Evolutionary conservation across 2,329 filamentous ascomycete genomes (phyloP), one percentile per base, ranked within the genome.

Genomic region (Verticillium klebahnii): DNA sequence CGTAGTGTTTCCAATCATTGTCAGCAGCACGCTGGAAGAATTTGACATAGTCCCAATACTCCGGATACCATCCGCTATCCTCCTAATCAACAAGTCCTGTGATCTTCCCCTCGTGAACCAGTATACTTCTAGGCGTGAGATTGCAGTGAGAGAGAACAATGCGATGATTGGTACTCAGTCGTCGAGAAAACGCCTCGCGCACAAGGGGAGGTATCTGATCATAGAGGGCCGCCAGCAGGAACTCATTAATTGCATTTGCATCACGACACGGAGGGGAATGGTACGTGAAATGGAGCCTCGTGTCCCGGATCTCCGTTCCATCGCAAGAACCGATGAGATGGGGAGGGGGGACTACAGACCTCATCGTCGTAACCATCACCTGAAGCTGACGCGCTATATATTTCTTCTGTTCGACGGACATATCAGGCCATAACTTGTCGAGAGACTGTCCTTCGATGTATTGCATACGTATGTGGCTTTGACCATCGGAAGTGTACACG

Each of bases 31-130:
- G 66, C 31, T 69, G 63, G 32, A 71, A 72, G 62, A 74, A 73
- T 36, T 50, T 73, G 55, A 72, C 67, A 57, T 74, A 74, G 54
- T 75, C 73, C 73, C 73, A 82, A 58, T 75, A 77, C n/a, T 72
- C 69, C 1, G 78, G 79, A 66, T 78, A 81, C 78, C 77, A 82
- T 1, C 78, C 79, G 25, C 76, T 71, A 34, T 73, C 71, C 65
- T 82, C 79, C 79, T 79, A 82, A 65, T 82, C 80, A 29, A 82
- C 61, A 29, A 82, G 73, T 3, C 74, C 80, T 52, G 71, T 70
- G 17, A 81, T 70, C 8, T 73, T 68, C 17, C 75, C 75, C 2
- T 73, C 75, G 2, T 69, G 63, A 2, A 75, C 70, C 3, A 83
- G 62, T 34, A 83, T 80, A 60, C 83, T 83, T 3, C 76, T 65